These are phyloP conservation scores for Penicillium sp. DNA, from an alignment of 2,329 filamentous ascomycete species.

Conservation along the genomic window DNA sequence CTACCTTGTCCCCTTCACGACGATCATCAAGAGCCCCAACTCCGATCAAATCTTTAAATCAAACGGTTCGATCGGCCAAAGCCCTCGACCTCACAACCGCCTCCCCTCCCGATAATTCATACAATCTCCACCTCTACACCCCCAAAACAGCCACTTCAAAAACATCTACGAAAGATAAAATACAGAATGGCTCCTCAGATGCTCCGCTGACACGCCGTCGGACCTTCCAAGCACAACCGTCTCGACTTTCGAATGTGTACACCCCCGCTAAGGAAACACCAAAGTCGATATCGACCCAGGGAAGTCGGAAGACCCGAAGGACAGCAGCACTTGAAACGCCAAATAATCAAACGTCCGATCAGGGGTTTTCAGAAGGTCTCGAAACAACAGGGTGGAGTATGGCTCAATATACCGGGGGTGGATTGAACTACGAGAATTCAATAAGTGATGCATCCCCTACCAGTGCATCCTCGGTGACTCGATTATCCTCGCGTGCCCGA, in stretches of 20 bases:
- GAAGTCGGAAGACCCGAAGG: constrained; percentile 21
- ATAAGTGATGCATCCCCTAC: constrained; percentile 17
- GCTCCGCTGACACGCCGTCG: constrained; percentile 17
- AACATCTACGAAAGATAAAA: neutral
- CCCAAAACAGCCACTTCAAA: constrained; percentile 9
- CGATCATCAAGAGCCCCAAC: constrained; percentile 23
- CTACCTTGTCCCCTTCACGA: constrained; percentile 21
- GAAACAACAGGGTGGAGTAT: constrained; percentile 17
- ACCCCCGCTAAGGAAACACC: constrained; percentile 24
- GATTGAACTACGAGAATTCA: constrained; percentile 11
- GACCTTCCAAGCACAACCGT: constrained; percentile 25
- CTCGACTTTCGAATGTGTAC: constrained; percentile 27
- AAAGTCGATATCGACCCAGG: constrained; percentile 5
- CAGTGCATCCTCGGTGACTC: constrained; percentile 18
- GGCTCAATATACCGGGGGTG: constrained; percentile 19
- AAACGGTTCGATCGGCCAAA: constrained; percentile 14
- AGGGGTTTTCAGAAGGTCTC: constrained; percentile 18
- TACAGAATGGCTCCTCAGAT: constrained; percentile 12
- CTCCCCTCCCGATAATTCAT: constrained; percentile 13
- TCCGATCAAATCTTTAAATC: constrained; percentile 6
- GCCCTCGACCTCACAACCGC: constrained; percentile 12
- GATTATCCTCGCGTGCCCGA: constrained; percentile 28
- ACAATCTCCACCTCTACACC: constrained; percentile 20
- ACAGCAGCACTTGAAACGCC: constrained; percentile 18
- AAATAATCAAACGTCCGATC: constrained; percentile 11